phyloP scores from a whole-genome alignment of 371 early-diverging fungal species.

The Umbelopsis sp. region DNA sequence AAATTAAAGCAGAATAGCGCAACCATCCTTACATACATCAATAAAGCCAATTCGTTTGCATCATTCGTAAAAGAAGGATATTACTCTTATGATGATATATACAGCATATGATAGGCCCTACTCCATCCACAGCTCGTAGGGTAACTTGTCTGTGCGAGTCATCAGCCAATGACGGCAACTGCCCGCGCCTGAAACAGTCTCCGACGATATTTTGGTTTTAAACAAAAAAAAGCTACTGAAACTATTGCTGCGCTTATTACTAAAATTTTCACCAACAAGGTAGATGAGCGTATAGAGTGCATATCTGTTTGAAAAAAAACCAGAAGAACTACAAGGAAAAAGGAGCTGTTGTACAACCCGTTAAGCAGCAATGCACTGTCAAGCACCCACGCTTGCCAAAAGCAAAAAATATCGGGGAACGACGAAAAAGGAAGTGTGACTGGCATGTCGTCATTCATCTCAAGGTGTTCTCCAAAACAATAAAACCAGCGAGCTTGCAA shows the following conservation, averaged over 20 bases:
- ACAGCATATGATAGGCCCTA: too few relatives aligned
- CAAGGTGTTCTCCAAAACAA: not conserved
- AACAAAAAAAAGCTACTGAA: too few relatives aligned
- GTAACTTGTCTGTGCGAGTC: too few relatives aligned
- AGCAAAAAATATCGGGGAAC: not conserved
- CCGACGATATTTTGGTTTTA: not conserved
- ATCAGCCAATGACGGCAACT: not conserved
- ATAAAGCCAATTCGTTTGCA: not conserved
- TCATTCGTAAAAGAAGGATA: not conserved
- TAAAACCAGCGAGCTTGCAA: not conserved
- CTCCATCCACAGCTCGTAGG: too few relatives aligned
- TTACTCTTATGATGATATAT: not conserved
- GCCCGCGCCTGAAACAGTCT: not conserved
- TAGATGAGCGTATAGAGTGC: not conserved
- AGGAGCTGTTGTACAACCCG: too few relatives aligned
- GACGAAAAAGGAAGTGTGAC: constrained; percentile 5
- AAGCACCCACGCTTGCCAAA: not conserved
- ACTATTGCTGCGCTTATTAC: too few relatives aligned
- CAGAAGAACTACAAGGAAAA: not conserved
- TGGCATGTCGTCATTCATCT: constrained; percentile 15
- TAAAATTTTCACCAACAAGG: too few relatives aligned
- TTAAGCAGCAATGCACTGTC: not conserved
- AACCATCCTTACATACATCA: not conserved
- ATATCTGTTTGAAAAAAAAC: not conserved
- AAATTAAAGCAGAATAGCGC: constrained; percentile 27